A percentile compares a stretch with the other conserved stretches of the same genome.
phyloP scores from a whole-genome alignment of 768 basidiomycete species.

The Saitozyma sp. region DNA sequence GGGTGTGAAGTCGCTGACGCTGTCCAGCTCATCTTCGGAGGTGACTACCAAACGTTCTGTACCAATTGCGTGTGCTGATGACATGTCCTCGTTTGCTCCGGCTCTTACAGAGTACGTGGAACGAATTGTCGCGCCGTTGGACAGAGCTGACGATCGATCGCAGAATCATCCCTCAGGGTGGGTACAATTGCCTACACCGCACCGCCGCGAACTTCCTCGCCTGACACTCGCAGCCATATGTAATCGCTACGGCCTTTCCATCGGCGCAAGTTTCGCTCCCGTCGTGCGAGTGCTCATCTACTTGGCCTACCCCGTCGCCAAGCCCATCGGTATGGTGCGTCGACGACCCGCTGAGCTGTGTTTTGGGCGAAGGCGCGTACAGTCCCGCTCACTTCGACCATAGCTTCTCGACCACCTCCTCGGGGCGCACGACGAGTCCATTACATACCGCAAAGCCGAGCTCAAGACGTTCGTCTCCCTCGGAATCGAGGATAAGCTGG shows the following conservation, averaged over 20 bases:
- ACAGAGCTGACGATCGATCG: constrained; percentile 5
- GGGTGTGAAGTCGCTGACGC: neutral
- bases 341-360: neutral
- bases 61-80: neutral
- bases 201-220: too few species aligned
- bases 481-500: constrained; percentile 43
- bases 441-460: constrained; percentile 48
- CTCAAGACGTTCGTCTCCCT: constrained; percentile 47
- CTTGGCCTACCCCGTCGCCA: constrained; percentile 44
- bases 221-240: constrained; percentile 27
- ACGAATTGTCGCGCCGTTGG: too few species aligned
- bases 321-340: constrained; percentile 43
- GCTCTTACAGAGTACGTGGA: constrained; percentile 19
- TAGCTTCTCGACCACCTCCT: constrained; percentile 42
- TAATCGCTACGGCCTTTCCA: constrained; percentile 42
- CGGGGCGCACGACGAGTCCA: constrained; percentile 34
- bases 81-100: too few species aligned
- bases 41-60: constrained; percentile 3
- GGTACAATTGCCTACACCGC: neutral
- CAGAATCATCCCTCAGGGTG: constrained; percentile 46
- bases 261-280: constrained; percentile 44
- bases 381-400: neutral
- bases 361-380: neutral
- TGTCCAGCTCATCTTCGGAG: constrained; percentile 35
- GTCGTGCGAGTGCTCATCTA: constrained; percentile 31